Conservation (phyloP, 2,329 filamentous ascomycete genomes). For the Lecanicillium sp. region DNA sequence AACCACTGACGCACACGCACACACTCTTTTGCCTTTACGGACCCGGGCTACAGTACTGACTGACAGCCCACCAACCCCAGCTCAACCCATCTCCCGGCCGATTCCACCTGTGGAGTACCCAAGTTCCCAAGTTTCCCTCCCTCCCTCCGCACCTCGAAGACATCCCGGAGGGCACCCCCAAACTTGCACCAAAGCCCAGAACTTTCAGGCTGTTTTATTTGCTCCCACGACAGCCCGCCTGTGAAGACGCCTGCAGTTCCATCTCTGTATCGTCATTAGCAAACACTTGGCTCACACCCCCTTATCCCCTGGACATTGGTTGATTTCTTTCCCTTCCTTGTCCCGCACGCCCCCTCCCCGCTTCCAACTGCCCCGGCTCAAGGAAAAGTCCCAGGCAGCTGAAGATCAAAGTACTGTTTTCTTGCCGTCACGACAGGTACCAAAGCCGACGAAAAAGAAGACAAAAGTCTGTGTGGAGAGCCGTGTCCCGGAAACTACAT, state of each 20-base stretch:
- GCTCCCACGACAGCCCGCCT: too few species aligned
- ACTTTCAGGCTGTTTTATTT: too few species aligned
- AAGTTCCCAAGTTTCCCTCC: too few species aligned
- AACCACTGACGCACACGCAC: too few species aligned
- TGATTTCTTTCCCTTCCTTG: background rate
- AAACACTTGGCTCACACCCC: too few species aligned
- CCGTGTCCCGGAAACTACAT: slow-evolving; percentile 15
- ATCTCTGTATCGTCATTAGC: too few species aligned
- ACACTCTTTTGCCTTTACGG: too few species aligned
- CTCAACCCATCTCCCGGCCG: slow-evolving; percentile 8
- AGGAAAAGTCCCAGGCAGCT: slow-evolving; percentile 9
- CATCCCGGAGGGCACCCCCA: slow-evolving; percentile 6
- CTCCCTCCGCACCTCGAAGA: slow-evolving; percentile 6
- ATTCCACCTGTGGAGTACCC: slow-evolving; percentile 9
- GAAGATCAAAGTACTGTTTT: slow-evolving; percentile 8
- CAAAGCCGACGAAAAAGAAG: slow-evolving; percentile 3
- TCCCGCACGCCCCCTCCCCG: background rate
- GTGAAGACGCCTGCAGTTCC: too few species aligned
- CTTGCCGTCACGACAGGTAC: slow-evolving; percentile 6
- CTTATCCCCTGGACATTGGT: too few species aligned
- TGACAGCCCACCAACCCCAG: background rate
- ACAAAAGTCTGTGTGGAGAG: slow-evolving; percentile 8
- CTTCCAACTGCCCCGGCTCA: slow-evolving; percentile 6
- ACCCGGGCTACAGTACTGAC: too few species aligned
- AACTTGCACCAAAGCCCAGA: too few species aligned